These are phyloP conservation scores for Hebeloma cylindrosporum DNA, from an alignment of 768 basidiomycete species.

Conservation along the genomic window DNA sequence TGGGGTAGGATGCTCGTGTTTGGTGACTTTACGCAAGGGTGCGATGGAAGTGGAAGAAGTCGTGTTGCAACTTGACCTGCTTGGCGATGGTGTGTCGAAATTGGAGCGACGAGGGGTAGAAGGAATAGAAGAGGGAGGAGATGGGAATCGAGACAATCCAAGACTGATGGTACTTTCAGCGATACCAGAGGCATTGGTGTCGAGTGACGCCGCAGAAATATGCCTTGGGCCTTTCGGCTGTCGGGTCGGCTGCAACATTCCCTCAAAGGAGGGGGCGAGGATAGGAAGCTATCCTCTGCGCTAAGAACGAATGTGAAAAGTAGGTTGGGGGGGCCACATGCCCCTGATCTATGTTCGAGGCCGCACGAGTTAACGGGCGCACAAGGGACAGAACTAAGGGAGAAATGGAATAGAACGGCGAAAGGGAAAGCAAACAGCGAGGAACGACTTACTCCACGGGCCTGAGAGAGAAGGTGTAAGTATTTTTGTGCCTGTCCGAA, in stretches of 20 bases:
- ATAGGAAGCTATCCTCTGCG: too few relatives aligned
- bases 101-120: conserved; percentile 37
- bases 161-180: conserved; percentile 58
- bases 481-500: too few relatives aligned
- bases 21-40: conserved; percentile 15
- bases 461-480: too few relatives aligned
- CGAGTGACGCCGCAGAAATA: conserved; percentile 40
- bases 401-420: too few relatives aligned
- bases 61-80: conserved; percentile 23
- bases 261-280: not conserved
- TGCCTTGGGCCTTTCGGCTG: conserved; percentile 28
- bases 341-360: too few relatives aligned
- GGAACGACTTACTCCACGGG: too few relatives aligned
- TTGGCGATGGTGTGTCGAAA: conserved; percentile 29
- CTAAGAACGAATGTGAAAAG: too few relatives aligned
- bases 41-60: conserved; percentile 25
- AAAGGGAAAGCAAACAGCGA: too few relatives aligned
- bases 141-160: conserved; percentile 52
- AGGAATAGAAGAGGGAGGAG: conserved; percentile 50
- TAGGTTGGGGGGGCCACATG: too few relatives aligned
- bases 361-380: too few relatives aligned
- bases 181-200: conserved; percentile 55
- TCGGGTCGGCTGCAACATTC: conserved; percentile 15
- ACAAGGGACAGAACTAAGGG: too few relatives aligned
- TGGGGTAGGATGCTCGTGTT: conserved; percentile 10